Evolutionary conservation across 768 basidiomycete species (phyloP).

Genomic region (Mycena maculata): DNA sequence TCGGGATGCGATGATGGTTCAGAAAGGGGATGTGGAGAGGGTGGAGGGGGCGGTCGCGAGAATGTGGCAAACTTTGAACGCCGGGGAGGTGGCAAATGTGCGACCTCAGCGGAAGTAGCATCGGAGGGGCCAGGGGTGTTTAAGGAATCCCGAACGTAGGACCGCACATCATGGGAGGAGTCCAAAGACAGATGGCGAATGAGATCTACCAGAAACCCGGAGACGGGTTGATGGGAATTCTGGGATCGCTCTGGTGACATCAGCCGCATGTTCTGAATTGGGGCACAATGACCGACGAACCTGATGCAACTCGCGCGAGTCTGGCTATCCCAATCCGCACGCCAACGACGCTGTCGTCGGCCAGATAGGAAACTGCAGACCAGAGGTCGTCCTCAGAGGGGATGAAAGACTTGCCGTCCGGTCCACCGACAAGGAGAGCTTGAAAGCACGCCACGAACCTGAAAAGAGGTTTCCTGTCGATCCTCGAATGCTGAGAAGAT

Average conservation of each 20-base stretch:
- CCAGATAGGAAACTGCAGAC: conserved; percentile 64
- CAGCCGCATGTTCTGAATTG: conserved; percentile 20
- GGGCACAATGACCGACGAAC: conserved; percentile 58
- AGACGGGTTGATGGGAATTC: conserved; percentile 44
- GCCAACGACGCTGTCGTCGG: conserved; percentile 78
- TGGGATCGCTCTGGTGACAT: conserved; percentile 44
- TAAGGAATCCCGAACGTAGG: conserved; percentile 59
- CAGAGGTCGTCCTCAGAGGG: conserved; percentile 63
- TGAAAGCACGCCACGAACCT: conserved; percentile 84
- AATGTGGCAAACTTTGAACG: conserved; percentile 47
- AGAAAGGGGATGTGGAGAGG: background rate
- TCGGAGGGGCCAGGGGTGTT: conserved; percentile 9
- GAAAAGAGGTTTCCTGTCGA: conserved; percentile 37
- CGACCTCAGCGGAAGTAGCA: conserved; percentile 9
- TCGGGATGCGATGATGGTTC: background rate
- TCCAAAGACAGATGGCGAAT: conserved; percentile 64
- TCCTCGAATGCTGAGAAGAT: conserved; percentile 11
- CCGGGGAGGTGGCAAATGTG: background rate
- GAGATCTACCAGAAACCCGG: conserved; percentile 52
- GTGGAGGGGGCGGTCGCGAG: conserved; percentile 49
- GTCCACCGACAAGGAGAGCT: conserved; percentile 58
- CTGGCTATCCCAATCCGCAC: conserved; percentile 91
- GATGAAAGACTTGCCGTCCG: conserved; percentile 49
- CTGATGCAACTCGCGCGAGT: conserved; percentile 65
- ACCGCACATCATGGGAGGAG: conserved; percentile 68